Evolutionary conservation across 1,284 basidiomycete species (phyloP).

Genomic region (Marasmius sp.): DNA sequence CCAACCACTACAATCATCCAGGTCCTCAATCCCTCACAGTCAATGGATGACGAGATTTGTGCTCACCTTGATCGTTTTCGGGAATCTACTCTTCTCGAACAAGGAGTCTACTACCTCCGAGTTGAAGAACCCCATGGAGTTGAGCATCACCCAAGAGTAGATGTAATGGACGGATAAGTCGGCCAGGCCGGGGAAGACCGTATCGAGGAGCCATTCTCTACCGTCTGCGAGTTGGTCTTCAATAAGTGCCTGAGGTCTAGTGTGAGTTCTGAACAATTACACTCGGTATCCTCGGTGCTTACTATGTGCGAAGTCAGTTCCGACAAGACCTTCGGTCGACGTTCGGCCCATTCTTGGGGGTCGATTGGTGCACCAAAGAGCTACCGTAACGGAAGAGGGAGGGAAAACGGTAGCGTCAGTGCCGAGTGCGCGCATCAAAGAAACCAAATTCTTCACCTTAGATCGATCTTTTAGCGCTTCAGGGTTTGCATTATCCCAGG

Average conservation of each 20-base stretch:
- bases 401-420: neutral
- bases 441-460: slow-evolving; percentile 25
- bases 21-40: neutral
- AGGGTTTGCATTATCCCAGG: slow-evolving; percentile 46
- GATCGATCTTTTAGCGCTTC: slow-evolving; percentile 50
- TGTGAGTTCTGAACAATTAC: no score
- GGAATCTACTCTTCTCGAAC: slow-evolving; percentile 39
- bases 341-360: neutral
- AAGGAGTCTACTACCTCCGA: slow-evolving; percentile 34
- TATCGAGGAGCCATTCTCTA: slow-evolving; percentile 61
- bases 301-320: neutral
- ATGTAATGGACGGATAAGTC: slow-evolving; percentile 53
- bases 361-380: neutral
- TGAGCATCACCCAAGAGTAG: slow-evolving; percentile 38
- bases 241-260: slow-evolving; percentile 30
- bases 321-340: neutral
- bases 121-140: slow-evolving; percentile 16
- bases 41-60: neutral
- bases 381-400: neutral
- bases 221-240: slow-evolving; percentile 55
- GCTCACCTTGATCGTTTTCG: slow-evolving; percentile 17
- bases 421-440: neutral
- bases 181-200: slow-evolving; percentile 46
- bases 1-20: slow-evolving; percentile 3
- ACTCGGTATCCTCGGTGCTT: neutral